Evolutionary conservation across 78 protist species (phyloP).

Genomic region (Chrysochromulina parva): DNA sequence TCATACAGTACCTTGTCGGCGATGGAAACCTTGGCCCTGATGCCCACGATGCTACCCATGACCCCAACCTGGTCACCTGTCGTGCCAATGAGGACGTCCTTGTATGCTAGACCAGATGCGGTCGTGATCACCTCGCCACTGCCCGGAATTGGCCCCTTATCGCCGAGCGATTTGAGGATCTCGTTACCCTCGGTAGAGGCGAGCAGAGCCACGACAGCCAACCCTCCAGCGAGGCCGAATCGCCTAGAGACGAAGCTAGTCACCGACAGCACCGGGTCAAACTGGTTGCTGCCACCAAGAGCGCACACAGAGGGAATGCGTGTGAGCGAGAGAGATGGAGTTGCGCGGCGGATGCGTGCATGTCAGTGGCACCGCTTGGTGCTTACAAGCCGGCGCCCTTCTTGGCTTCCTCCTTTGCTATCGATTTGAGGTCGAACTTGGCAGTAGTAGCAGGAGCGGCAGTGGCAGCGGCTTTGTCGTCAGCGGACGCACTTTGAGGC

Average conservation of each 20-base stretch:
- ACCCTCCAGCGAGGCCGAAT: conserved; percentile 6
- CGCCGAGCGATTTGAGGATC: not conserved
- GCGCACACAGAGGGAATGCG: too few species aligned
- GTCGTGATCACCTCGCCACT: not conserved
- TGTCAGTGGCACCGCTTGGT: too few species aligned
- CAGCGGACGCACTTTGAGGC: too few species aligned
- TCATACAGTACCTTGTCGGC: not conserved
- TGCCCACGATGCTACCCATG: not conserved
- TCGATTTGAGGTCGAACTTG: too few species aligned
- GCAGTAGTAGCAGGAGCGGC: too few species aligned
- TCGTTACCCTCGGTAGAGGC: conserved; percentile 9
- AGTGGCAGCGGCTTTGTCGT: too few species aligned
- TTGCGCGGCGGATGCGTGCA: too few species aligned
- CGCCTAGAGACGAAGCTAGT: conserved; percentile 1
- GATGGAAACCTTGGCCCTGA: not conserved
- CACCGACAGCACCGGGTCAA: conserved; percentile 15
- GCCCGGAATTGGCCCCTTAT: not conserved
- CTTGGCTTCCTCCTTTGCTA: too few species aligned
- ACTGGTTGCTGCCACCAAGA: conserved; percentile 1
- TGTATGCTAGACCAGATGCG: not conserved
- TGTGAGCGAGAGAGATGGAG: too few species aligned
- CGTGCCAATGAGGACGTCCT: not conserved
- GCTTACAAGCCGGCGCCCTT: too few species aligned
- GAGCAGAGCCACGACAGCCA: conserved; percentile 5
- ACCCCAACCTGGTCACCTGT: not conserved